A percentile compares a stretch with the other conserved stretches of the same genome.
Conservation (phyloP, 768 basidiomycete genomes). For the Russula ochroleuca region DNA sequence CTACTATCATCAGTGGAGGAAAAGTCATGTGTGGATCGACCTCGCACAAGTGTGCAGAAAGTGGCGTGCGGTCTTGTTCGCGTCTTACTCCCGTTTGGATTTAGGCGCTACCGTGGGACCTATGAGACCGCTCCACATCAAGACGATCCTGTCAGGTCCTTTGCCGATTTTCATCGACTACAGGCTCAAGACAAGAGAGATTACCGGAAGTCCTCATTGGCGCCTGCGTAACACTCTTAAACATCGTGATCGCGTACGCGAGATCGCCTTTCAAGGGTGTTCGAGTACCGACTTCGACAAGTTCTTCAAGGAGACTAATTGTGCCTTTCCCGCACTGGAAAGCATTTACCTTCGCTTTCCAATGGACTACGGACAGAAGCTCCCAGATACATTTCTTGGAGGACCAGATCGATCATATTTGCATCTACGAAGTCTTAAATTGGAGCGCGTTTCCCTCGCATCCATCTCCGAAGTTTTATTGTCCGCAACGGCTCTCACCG, state of each 20-base stretch:
- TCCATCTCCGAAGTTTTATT: not conserved
- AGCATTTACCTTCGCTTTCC: not conserved
- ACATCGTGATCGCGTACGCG: not conserved
- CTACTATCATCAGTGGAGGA: not conserved
- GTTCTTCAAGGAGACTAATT: not conserved
- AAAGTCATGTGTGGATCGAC: slow-evolving; percentile 27
- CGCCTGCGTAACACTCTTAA: not conserved
- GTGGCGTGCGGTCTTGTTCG: slow-evolving; percentile 7
- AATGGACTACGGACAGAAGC: accelerated
- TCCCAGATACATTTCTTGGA: not conserved
- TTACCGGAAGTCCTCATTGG: not conserved
- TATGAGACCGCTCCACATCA: not conserved
- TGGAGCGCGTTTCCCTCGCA: not conserved
- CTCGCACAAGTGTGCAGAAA: slow-evolving; percentile 10
- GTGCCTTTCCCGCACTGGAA: not conserved
- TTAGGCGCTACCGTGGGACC: not conserved
- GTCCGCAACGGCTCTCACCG: not conserved
- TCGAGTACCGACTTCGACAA: not conserved
- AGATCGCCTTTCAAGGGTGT: not conserved
- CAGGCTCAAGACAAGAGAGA: too few species aligned
- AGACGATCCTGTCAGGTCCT: not conserved
- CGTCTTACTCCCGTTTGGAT: slow-evolving; percentile 1
- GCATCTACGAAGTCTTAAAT: not conserved
- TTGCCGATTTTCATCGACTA: slow-evolving; percentile 5
- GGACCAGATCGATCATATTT: not conserved